Conservation (phyloP, 73 alveolate species). For the Paraurostyla sp. region DNA sequence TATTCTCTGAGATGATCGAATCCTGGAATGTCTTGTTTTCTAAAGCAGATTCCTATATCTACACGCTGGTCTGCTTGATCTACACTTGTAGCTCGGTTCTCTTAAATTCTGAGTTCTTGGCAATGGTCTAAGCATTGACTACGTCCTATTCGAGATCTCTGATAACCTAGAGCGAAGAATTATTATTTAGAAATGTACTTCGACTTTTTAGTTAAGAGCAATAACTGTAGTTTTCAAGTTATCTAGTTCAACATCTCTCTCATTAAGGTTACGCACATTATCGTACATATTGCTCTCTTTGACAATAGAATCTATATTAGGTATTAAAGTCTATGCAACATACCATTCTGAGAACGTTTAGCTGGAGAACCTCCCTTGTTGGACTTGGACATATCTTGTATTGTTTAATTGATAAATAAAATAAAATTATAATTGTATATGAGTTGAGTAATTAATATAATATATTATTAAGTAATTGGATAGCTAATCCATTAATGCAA, state of each 20-base stretch:
- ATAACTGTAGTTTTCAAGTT: constrained; percentile 71
- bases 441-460: background rate
- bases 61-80: constrained; percentile 10
- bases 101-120: background rate
- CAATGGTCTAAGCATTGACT: background rate
- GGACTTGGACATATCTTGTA: background rate
- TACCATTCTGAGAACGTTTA: background rate
- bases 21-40: constrained; percentile 34
- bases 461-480: background rate
- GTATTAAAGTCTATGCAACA: background rate
- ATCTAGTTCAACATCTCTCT: constrained; percentile 72
- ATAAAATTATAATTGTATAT: background rate
- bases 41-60: background rate
- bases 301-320: background rate
- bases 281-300: background rate
- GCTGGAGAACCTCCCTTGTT: constrained; percentile 10
- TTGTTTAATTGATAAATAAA: too few relatives aligned
- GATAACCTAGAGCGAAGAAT: background rate
- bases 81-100: constrained; percentile 50
- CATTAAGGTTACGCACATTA: constrained; percentile 31
- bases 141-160: constrained; percentile 56
- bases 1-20: constrained; percentile 7
- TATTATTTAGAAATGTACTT: constrained; percentile 22
- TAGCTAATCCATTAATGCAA: too few relatives aligned
- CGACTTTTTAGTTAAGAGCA: constrained; percentile 62